phyloP scores from a whole-genome alignment of 2,329 filamentous ascomycete species.

The Didymella pinodella region DNA sequence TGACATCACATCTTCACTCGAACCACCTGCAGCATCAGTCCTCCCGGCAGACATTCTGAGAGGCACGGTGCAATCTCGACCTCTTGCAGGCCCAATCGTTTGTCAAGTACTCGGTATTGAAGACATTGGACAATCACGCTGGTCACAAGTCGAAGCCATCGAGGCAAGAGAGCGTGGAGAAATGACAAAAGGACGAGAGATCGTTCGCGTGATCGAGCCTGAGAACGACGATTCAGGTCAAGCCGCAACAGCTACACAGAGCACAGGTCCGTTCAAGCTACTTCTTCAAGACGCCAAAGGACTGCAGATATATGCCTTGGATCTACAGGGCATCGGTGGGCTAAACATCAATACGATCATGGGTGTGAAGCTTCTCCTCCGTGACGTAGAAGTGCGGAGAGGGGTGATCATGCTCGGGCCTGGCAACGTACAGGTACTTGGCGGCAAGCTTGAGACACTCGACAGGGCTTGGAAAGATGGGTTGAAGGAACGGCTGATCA shows the following conservation, averaged over 20 bases:
- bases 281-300: constrained; percentile 76
- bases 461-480: constrained; percentile 79
- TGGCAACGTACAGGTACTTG: constrained; percentile 72
- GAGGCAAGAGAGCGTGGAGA: constrained; percentile 78
- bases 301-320: constrained; percentile 76
- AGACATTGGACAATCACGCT: constrained; percentile 79
- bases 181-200: constrained; percentile 76
- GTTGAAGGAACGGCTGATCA: constrained; percentile 73
- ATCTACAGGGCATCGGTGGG: constrained; percentile 71
- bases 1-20: constrained; percentile 73
- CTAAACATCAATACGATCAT: constrained; percentile 74
- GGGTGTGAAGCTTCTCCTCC: constrained; percentile 81
- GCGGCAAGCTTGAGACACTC: constrained; percentile 83
- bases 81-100: constrained; percentile 68
- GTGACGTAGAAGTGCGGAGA: constrained; percentile 71
- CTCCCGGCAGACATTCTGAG: constrained; percentile 68
- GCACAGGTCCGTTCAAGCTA: constrained; percentile 76
- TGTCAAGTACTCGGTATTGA: constrained; percentile 88
- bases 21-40: constrained; percentile 51
- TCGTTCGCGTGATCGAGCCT: constrained; percentile 73
- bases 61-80: constrained; percentile 63
- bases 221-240: constrained; percentile 53
- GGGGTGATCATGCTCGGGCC: constrained; percentile 83
- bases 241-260: constrained; percentile 36
- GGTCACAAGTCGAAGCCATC: constrained; percentile 86